Conservation (phyloP, 1,284 basidiomycete genomes). For the Vanrija sp. region DNA sequence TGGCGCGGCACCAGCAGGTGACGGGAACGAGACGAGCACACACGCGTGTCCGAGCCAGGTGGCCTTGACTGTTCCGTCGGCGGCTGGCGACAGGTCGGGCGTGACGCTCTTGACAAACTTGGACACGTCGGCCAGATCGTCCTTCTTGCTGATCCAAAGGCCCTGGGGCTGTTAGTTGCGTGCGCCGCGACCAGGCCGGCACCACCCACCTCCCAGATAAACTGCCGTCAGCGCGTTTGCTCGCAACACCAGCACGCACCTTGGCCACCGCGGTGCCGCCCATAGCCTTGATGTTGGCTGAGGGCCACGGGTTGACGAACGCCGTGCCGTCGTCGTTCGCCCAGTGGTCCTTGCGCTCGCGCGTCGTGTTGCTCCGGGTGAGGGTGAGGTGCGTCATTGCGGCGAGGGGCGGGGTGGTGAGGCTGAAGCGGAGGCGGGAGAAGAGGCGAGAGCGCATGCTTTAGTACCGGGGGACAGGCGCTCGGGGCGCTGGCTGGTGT, state of each 20-base stretch:
- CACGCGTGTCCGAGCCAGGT: conserved; percentile 72
- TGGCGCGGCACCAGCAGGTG: neutral
- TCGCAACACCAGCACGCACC: conserved; percentile 3
- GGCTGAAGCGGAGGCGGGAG: neutral
- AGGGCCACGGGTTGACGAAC: conserved; percentile 54
- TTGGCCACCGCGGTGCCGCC: conserved; percentile 15
- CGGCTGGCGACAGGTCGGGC: conserved; percentile 7
- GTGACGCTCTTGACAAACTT: conserved; percentile 6
- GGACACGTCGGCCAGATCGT: conserved; percentile 24
- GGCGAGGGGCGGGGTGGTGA: neutral
- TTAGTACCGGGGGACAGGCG: too few species aligned
- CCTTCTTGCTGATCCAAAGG: conserved; percentile 14
- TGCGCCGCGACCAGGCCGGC: neutral
- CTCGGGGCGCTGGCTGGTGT: too few species aligned
- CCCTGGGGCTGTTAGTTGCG: neutral
- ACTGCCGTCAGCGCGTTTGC: conserved; percentile 7
- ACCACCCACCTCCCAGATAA: conserved; percentile 9
- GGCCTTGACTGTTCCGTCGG: conserved; percentile 53
- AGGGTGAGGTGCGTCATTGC: neutral
- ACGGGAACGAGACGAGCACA: conserved; percentile 63
- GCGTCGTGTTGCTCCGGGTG: neutral
- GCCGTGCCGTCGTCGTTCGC: conserved; percentile 29
- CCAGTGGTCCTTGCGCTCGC: conserved; percentile 33
- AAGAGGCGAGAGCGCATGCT: neutral
- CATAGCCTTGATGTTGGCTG: conserved; percentile 33